Conservation (phyloP, 805 yeast species). For the Huiozyma sinensis region DNA sequence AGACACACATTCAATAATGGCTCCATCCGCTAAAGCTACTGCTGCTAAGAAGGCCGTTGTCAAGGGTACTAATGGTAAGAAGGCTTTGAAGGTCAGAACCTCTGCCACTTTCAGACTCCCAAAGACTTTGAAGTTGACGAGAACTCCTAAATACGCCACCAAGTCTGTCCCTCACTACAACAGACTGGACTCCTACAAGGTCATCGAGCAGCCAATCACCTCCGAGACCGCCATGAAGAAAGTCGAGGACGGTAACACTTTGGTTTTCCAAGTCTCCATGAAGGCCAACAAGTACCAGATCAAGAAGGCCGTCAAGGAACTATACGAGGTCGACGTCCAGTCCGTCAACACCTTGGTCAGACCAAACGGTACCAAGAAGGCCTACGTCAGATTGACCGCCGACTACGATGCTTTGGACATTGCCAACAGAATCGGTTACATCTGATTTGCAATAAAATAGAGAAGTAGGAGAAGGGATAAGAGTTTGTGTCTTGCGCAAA, state of each 20-base stretch:
- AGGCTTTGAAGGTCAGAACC: conserved; percentile 89
- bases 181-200: conserved; percentile 93
- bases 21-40: conserved; percentile 71
- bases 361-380: conserved; percentile 99
- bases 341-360: conserved; percentile 94
- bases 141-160: conserved; percentile 90
- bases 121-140: conserved; percentile 89
- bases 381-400: conserved; percentile 97
- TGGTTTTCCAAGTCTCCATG: conserved; percentile 95
- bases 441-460: conserved; percentile 37
- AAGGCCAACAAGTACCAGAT: conserved; percentile 98
- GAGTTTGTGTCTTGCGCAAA: too few relatives aligned
- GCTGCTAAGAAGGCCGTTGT: conserved; percentile 98
- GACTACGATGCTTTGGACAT: conserved; percentile 99
- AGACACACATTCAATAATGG: conserved; percentile 28
- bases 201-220: conserved; percentile 89
- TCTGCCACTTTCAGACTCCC: conserved; percentile 93
- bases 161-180: conserved; percentile 95
- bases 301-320: conserved; percentile 95
- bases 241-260: conserved; percentile 98
- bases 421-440: conserved; percentile 99
- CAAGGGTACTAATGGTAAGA: conserved; percentile 90
- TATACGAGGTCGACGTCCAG: conserved; percentile 90
- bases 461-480: too few relatives aligned
- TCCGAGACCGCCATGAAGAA: conserved; percentile 98